Conservation (phyloP, 306 rosid species). For the Abrus precatorius region DNA sequence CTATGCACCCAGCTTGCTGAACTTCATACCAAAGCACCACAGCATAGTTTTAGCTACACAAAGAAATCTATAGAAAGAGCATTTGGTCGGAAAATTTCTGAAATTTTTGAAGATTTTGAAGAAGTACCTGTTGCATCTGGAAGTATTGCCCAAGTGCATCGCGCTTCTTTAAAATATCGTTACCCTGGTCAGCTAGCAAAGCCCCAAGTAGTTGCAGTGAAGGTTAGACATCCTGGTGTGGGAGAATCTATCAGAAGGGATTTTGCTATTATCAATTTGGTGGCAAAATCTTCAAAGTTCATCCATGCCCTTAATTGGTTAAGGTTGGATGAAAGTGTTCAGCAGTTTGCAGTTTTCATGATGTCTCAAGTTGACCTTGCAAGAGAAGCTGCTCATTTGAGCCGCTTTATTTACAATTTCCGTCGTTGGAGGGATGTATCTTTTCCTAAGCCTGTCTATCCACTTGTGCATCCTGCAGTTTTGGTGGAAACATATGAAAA, state of each 20-base stretch:
- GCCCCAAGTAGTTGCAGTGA: conserved; percentile 83
- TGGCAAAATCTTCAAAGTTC: conserved; percentile 72
- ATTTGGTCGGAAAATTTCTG: conserved; percentile 77
- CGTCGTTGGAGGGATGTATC: conserved; percentile 87
- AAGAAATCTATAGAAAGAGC: conserved; percentile 82
- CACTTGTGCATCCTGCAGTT: conserved; percentile 92
- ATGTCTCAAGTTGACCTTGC: conserved; percentile 97
- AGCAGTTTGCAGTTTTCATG: conserved; percentile 90
- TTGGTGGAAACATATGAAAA: conserved; percentile 87
- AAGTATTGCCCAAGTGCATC: conserved; percentile 90
- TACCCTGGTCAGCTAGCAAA: conserved; percentile 78
- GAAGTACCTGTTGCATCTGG: conserved; percentile 91
- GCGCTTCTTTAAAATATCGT: conserved; percentile 78
- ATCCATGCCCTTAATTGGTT: conserved; percentile 81
- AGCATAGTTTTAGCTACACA: conserved; percentile 79
- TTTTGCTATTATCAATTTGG: conserved; percentile 73
- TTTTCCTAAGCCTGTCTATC: conserved; percentile 88
- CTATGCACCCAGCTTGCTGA: conserved; percentile 74
- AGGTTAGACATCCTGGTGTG: conserved; percentile 94
- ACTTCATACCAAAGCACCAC: conserved; percentile 90
- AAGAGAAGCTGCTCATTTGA: conserved; percentile 92
- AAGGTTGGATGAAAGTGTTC: conserved; percentile 91
- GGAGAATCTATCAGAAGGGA: conserved; percentile 92
- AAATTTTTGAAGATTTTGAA: conserved; percentile 85
- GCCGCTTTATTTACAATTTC: conserved; percentile 88